These are phyloP conservation scores for Fraxinus pennsylvanica DNA, from an alignment of 257 asterid species.

Conservation along the genomic window DNA sequence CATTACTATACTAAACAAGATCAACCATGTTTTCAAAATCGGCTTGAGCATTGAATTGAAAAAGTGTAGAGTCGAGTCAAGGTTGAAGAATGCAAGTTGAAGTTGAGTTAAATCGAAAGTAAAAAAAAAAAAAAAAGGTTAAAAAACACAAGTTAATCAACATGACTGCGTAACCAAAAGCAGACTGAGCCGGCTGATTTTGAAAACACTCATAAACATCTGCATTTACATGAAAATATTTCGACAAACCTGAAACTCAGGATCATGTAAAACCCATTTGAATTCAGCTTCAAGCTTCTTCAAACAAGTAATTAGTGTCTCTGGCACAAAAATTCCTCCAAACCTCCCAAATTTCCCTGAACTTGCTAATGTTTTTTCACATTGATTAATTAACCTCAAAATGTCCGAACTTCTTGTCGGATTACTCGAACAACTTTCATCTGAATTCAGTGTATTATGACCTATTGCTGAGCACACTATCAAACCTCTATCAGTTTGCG, in stretches of 20 bases:
- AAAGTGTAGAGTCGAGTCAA: no score
- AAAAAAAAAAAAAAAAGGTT: no score
- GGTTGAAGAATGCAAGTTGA: no score
- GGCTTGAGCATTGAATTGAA: no score
- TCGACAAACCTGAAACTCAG: slow-evolving; percentile 53
- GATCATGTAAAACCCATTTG: slow-evolving; percentile 39
- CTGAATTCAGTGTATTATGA: background rate
- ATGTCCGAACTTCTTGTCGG: slow-evolving; percentile 2
- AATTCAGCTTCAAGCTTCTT: slow-evolving; percentile 55
- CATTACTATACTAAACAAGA: no score
- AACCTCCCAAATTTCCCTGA: slow-evolving; percentile 64
- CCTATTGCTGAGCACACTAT: slow-evolving; percentile 11
- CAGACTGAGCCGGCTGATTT: no score
- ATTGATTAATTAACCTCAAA: slow-evolving; percentile 22
- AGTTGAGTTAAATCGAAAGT: no score
- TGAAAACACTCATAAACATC: background rate
- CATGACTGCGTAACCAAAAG: no score
- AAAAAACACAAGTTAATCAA: no score
- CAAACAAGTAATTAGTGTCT: slow-evolving; percentile 55
- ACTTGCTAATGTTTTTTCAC: slow-evolving; percentile 15
- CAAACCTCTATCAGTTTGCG: background rate
- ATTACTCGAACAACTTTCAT: slow-evolving; percentile 4
- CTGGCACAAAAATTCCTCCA: slow-evolving; percentile 78
- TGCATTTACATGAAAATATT: background rate
- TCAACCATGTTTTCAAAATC: no score